Evolutionary conservation across 306 rosid genomes (phyloP), one percentile per base, ranked within the genome.

Genomic region (Glycyrrhiza uralensis): DNA sequence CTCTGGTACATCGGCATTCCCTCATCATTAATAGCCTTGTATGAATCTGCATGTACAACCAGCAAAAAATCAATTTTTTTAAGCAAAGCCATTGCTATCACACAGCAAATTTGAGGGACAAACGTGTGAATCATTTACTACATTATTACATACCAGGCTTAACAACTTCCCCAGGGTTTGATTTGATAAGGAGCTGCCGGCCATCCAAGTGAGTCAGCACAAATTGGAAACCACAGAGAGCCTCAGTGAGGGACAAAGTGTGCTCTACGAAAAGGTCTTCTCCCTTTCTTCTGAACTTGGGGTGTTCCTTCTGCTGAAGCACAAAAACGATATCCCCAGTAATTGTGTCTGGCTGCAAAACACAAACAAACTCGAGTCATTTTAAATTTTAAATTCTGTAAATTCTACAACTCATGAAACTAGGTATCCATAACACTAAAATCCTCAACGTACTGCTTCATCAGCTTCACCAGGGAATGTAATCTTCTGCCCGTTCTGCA

Each of bases 381-480:
- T 26, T 3, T 22, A 58, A 58, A n/a, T n/a, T n/a, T n/a, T n/a
- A n/a, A n/a, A n/a, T n/a, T n/a, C n/a, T n/a, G n/a, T n/a, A n/a
- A n/a, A 19, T 47, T 44, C 20, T 0, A 8, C 0, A 6, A 5
- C 26, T 24, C 32, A 17, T 51, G 3, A 54, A 69, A 30, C 60
- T 33, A 2, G 22, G 33, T 10, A 6, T 2, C 4, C 51, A 4
- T 6, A 33, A 35, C n/a, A 36, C 2, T 7, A 4, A 18, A 6
- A 26, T 36, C 14, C 2, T 3, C 28, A 46, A 18, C 45, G 2
- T 66, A 93, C 97, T 79, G 98, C 96, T 84, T 93, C 97, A 81
- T 93, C 98, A 28, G 98, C 98, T 90, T 90, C 97, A 2, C 98
- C 97, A 20, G 96, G 96, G 88, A 93, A 93, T 57, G 96, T 90